phyloP scores from a whole-genome alignment of 2,329 filamentous ascomycete species.

The Aureobasidium melanogenum region DNA sequence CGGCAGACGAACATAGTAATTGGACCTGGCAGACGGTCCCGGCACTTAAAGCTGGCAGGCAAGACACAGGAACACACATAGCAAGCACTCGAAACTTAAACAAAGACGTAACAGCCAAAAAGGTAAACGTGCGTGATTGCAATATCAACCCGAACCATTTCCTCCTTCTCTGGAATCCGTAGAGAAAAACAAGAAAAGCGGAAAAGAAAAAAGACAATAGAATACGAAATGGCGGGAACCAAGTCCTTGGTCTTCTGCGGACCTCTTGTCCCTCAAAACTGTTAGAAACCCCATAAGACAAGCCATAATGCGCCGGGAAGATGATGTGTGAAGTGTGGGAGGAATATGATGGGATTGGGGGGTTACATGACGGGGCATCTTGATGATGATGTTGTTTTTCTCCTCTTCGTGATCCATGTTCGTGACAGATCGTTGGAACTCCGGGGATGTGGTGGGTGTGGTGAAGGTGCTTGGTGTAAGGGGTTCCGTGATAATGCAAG shows the following conservation, averaged over 20 bases:
- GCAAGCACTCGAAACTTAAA: neutral
- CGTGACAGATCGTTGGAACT: neutral
- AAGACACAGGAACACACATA: neutral
- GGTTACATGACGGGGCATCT: slow-evolving; percentile 8
- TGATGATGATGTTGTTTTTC: neutral
- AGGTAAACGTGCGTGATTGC: neutral
- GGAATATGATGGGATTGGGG: neutral
- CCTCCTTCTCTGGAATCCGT: neutral
- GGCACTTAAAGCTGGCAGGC: neutral
- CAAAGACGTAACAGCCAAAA: neutral
- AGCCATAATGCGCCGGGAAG: neutral
- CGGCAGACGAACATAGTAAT: neutral
- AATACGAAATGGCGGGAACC: slow-evolving; percentile 8
- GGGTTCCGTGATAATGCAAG: neutral
- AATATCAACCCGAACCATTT: neutral
- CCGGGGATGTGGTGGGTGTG: neutral
- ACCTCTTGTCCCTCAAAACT: slow-evolving; percentile 1
- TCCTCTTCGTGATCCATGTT: slow-evolving; percentile 8
- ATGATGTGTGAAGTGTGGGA: neutral
- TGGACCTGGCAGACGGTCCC: neutral
- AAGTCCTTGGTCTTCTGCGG: slow-evolving; percentile 5
- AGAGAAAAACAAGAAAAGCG: neutral
- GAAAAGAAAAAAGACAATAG: neutral
- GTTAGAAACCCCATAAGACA: neutral
- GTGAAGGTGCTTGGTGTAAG: neutral